These are phyloP conservation scores for Cyanodermella asteris DNA, from an alignment of 2,329 filamentous ascomycete species.

Conservation along the genomic window DNA sequence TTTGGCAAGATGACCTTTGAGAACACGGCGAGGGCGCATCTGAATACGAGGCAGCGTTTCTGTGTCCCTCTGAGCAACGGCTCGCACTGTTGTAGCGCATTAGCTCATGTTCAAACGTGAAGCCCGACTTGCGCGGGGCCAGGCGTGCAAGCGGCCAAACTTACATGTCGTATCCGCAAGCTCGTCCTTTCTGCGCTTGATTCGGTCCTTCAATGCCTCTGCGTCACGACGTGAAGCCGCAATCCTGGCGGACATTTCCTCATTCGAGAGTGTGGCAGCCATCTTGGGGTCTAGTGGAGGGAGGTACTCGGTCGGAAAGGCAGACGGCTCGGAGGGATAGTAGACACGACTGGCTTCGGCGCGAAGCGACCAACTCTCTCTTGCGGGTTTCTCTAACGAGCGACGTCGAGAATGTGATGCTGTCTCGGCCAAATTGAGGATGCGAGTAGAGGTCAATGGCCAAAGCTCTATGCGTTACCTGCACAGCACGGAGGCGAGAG, in stretches of 20 bases:
- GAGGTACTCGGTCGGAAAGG: background rate
- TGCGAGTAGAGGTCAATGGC: no score
- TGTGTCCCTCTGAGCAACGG: slow-evolving; percentile 79
- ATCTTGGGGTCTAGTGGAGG: slow-evolving; percentile 12
- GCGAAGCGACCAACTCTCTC: no score
- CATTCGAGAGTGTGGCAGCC: slow-evolving; percentile 26
- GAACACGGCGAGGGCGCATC: slow-evolving; percentile 92
- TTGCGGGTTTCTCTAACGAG: no score
- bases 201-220: slow-evolving; percentile 90
- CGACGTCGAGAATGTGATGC: no score
- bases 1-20: slow-evolving; percentile 96
- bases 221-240: slow-evolving; percentile 88
- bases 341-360: no score
- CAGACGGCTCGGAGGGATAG: no score
- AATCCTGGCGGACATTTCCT: slow-evolving; percentile 74
- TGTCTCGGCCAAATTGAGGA: no score
- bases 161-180: slow-evolving; percentile 92
- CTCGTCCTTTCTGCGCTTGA: slow-evolving; percentile 99
- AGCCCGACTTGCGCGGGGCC: background rate
- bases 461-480: no score
- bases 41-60: slow-evolving; percentile 79
- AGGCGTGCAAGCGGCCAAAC: slow-evolving; percentile 17
- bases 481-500: no score
- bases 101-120: slow-evolving; percentile 10
- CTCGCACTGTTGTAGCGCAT: slow-evolving; percentile 44